These are phyloP conservation scores for Hericium rajendrae DNA, from an alignment of 768 basidiomycete species.

Conservation along the genomic window DNA sequence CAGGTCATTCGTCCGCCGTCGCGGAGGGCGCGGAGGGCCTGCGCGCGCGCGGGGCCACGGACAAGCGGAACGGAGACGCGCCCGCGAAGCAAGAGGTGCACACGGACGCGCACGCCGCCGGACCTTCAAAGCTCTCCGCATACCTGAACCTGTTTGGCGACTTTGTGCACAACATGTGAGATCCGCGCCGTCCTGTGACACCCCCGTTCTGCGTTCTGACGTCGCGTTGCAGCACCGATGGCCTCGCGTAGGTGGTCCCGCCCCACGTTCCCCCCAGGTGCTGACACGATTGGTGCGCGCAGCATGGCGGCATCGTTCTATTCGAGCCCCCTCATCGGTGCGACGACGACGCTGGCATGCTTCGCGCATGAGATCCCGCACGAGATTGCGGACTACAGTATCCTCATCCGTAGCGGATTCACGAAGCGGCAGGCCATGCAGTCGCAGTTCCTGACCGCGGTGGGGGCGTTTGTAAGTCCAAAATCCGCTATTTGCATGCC, in stretches of 20 bases:
- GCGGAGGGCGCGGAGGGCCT: conserved; percentile 35
- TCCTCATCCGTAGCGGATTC: conserved; percentile 82
- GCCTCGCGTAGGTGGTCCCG: conserved; percentile 60
- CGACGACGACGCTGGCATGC: conserved; percentile 90
- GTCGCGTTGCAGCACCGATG: conserved; percentile 61
- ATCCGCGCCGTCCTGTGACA: conserved; percentile 6
- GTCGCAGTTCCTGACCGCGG: conserved; percentile 84
- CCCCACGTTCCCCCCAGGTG: conserved; percentile 3
- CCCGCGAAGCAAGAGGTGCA: conserved; percentile 14
- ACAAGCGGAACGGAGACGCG: conserved; percentile 15
- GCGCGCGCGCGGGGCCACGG: conserved; percentile 20
- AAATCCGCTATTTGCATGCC: conserved; percentile 11
- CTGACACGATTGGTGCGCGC: conserved; percentile 10
- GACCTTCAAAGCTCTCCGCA: conserved; percentile 78
- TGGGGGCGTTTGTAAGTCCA: conserved; percentile 79
- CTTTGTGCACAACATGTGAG: conserved; percentile 89
- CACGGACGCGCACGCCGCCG: conserved; percentile 23
- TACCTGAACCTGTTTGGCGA: conserved; percentile 91
- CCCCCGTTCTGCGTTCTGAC: conserved; percentile 13
- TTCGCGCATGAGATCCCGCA: conserved; percentile 95
- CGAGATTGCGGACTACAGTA: conserved; percentile 97
- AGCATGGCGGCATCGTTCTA: conserved; percentile 97
- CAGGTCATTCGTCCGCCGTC: conserved; percentile 36
- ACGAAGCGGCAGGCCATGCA: conserved; percentile 89
- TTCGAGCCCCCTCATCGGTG: conserved; percentile 87